Base-by-base conservation (phyloP, 2,329 filamentous ascomycete genomes). In the Arthrobotrys conoides region DNA sequence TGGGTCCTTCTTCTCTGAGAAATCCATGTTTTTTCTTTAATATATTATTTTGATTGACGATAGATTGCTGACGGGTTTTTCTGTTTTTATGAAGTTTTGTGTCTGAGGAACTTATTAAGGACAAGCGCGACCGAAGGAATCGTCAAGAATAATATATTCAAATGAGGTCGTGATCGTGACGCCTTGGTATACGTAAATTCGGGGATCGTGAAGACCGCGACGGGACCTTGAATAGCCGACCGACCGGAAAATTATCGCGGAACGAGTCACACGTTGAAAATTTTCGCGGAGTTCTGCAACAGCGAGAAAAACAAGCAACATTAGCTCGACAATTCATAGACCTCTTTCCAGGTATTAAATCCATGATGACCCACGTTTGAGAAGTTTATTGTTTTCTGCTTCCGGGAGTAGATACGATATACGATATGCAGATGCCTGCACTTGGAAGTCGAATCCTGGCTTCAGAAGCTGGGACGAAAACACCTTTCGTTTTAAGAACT, bases 1-100 rank as follows among this genome's bases (percentile, higher is more conserved):
- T 2, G 71, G 63, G 51, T 78, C 75, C 57, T 78, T 78, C 20
- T 61, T 61, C 2, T 61, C 57, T 59, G 53, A 59, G 57, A 61
- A 16, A 44, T 61, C 57, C 57, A 61, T 59, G 30, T 61, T 61
- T 46, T 72, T 63, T 55, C 14, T 51, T 51, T 51, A 14, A 20
- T 22, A 14, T 5, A 27, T 49, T 16, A 33, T n/a, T n/a, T n/a
- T 46, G 49, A 36, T 36, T 57, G 16, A 59, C 4, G 30, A 61
- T 61, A 1, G 3, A 24, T 24, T 41, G 57, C 36, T 44, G 20
- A 61, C 14, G 9, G n/a, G n/a, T n/a, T n/a, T n/a, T n/a, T n/a
- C n/a, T n/a, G 44, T 44, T 27, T 27, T 44, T 36, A 61, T 30
- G 33, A 36, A 33, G 30, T 59, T 16, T 20, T 38, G 12, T 27